Evolutionary conservation across 2,329 filamentous ascomycete species (phyloP).

Genomic region (Penicillium sp.): DNA sequence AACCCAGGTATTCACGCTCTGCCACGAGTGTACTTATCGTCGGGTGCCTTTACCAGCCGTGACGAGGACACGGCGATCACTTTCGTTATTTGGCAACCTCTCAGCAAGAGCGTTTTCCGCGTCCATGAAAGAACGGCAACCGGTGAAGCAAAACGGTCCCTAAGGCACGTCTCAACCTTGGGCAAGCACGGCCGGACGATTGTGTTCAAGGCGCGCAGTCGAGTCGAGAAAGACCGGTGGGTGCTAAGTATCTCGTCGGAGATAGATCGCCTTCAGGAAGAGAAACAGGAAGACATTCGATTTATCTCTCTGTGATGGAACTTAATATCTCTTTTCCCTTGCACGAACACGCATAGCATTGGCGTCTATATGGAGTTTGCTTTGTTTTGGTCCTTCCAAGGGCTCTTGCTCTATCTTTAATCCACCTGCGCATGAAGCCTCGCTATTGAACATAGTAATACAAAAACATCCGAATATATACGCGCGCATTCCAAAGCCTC

Average conservation of each 20-base stretch:
- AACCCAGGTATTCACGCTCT: constrained; percentile 56
- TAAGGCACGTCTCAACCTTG: constrained; percentile 57
- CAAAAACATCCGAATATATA: constrained; percentile 12
- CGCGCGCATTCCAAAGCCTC: neutral
- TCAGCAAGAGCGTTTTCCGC: constrained; percentile 54
- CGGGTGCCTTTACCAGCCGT: constrained; percentile 57
- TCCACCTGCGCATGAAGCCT: neutral
- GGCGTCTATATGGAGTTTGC: neutral
- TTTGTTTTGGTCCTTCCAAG: neutral
- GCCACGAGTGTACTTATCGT: constrained; percentile 54
- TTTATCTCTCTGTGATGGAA: constrained; percentile 31
- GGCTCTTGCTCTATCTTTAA: neutral
- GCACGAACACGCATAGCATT: constrained; percentile 7
- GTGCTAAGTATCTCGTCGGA: constrained; percentile 62
- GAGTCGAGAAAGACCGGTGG: constrained; percentile 64
- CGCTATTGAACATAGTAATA: constrained; percentile 15
- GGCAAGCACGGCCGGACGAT: constrained; percentile 59
- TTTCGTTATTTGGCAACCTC: constrained; percentile 63
- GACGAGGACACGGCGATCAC: constrained; percentile 64
- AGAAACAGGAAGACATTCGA: constrained; percentile 48
- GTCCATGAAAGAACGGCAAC: constrained; percentile 38
- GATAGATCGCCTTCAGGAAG: constrained; percentile 56
- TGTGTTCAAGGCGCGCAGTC: constrained; percentile 61
- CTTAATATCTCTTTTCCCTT: neutral
- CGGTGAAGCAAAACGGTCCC: constrained; percentile 42